Evolutionary conservation across 1,284 basidiomycete species (phyloP).

Genomic region (Sanghuangporus weigelae): DNA sequence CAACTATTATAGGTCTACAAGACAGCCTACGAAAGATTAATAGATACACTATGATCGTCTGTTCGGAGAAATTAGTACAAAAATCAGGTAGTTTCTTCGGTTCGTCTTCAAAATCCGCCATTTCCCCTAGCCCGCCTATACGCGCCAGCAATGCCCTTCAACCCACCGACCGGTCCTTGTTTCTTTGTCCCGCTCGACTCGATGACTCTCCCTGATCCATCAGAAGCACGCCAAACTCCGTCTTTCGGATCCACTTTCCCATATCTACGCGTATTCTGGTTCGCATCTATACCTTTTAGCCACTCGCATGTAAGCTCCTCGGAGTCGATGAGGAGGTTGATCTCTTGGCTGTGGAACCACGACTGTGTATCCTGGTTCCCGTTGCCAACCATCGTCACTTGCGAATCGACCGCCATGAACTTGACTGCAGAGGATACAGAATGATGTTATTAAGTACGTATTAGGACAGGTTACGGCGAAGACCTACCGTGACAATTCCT

Average conservation of each 20-base stretch:
- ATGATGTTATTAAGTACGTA: not conserved
- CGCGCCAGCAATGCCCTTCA: conserved; percentile 22
- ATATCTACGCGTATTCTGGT: conserved; percentile 52
- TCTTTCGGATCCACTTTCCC: conserved; percentile 41
- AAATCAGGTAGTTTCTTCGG: not conserved
- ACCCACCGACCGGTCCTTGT: conserved; percentile 17
- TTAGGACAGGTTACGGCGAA: not conserved
- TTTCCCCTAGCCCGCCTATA: conserved; percentile 19
- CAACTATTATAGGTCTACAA: not conserved
- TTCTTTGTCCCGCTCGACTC: conserved; percentile 19
- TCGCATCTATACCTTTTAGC: conserved; percentile 44
- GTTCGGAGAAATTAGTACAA: not conserved
- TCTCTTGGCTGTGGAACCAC: conserved; percentile 78
- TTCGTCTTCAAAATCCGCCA: conserved; percentile 10
- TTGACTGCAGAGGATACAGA: conserved; percentile 42
- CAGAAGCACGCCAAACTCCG: conserved; percentile 49
- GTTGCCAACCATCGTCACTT: conserved; percentile 65
- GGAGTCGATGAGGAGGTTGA: conserved; percentile 73
- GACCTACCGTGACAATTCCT: conserved; percentile 59
- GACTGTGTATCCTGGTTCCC: conserved; percentile 71
- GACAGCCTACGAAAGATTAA: not conserved
- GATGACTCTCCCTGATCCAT: conserved; percentile 27
- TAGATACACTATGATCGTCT: not conserved
- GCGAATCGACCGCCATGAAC: conserved; percentile 68
- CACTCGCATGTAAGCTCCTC: conserved; percentile 44